Conservation (phyloP, 225 moss, liverwort and hornwort species). For the Asterella californica region DNA sequence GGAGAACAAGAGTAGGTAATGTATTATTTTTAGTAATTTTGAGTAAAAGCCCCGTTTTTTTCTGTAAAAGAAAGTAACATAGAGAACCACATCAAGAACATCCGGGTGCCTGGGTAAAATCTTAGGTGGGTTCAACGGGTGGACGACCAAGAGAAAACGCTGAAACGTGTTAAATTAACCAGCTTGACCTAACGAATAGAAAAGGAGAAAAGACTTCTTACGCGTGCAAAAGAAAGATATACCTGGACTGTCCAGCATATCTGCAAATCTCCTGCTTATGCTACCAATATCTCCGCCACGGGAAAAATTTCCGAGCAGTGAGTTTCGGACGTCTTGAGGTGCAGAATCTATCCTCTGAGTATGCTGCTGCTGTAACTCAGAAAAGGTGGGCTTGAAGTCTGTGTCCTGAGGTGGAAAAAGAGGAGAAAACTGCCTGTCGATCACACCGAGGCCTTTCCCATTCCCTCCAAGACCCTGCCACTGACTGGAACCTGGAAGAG, state of each 20-base stretch:
- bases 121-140: neutral
- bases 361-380: constrained; percentile 22
- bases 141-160: neutral
- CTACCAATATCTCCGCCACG: constrained; percentile 26
- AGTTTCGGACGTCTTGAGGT: neutral
- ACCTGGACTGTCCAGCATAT: constrained; percentile 50
- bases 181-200: too few species aligned
- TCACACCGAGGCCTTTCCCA: constrained; percentile 18
- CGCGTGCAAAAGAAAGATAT: neutral
- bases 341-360: constrained; percentile 18
- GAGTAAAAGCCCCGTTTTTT: too few species aligned
- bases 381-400: constrained; percentile 33
- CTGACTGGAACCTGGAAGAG: constrained; percentile 5
- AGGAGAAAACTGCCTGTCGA: constrained; percentile 24
- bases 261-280: constrained; percentile 26
- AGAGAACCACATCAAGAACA: neutral
- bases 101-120: neutral
- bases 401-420: constrained; percentile 23
- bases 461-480: constrained; percentile 32
- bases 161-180: neutral
- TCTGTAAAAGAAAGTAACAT: too few species aligned
- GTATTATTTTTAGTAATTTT: too few species aligned
- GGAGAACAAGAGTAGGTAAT: too few species aligned
- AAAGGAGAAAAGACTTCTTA: neutral
- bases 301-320: neutral